Base-by-base conservation (phyloP, 305 asterid genomes). In the Fraxinus velutina region DNA sequence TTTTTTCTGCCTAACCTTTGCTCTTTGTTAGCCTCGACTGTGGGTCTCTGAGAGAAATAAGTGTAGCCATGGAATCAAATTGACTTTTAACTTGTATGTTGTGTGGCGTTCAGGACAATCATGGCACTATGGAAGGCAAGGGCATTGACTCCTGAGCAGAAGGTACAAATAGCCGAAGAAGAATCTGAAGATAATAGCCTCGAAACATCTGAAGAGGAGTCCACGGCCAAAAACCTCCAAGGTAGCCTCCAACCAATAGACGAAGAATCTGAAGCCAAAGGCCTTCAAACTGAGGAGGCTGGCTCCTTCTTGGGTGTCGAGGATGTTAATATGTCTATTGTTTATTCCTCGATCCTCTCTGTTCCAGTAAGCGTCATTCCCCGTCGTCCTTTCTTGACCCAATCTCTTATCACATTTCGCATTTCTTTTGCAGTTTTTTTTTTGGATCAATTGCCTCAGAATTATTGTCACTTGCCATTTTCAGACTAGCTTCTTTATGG, bases 121-220 rank as follows among this genome's bases (percentile, higher is more conserved):
- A 91, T 92, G 97, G 99, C 97, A 52, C 89, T 94, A 21, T 96
- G 99, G 99, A 93, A 82, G 79, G 95, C 98, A 37, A 90, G 97
- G 89, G 92, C 98, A 74, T 87, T 94, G 89, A 93, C 92, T 77
- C 98, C 94, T 9, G 99, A 93, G 88, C 98, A 96, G 86, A 96
- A 94, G 93, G 97, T 88, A 71, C 94, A 85, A 86, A 89, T 96
- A 50, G 91, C 89, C 64, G 98, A 94, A 81, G 95, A 93, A 82
- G 95, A 92, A 89, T 81, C 94, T 30, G 92, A 93, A 83, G 93
- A 85, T 37, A 92, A 81, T 83, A 85, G 74, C 80, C 91, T 86
- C 50, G 94, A 87, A 79, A 83, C 84, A 29, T 79, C 87, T 27
- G 99, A 92, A 87, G 99, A 92, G 86, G 99, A 93, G 33, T 73